Percentiles rank a stretch among this genome's conserved stretches.
Evolutionary conservation across 2,329 filamentous ascomycete species (phyloP).

Genomic region (Epicoccum sorghinum): DNA sequence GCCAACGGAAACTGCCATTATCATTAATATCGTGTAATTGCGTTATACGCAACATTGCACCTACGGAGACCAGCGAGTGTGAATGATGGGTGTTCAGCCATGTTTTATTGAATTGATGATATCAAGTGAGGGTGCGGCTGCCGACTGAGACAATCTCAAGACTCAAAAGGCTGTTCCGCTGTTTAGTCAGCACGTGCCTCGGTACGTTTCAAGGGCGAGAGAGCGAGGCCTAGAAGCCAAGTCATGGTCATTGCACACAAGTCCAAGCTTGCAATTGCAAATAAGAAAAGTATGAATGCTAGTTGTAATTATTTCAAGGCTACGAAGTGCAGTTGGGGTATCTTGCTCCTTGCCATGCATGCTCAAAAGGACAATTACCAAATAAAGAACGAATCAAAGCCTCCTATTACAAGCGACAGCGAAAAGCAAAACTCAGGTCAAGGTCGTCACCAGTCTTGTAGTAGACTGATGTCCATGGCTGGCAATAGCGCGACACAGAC

Average conservation of each 20-base stretch:
- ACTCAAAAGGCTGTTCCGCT: background rate
- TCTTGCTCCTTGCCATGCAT: conserved; percentile 10
- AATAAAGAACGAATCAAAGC: background rate
- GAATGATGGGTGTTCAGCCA: conserved; percentile 41
- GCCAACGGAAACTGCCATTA: conserved; percentile 28
- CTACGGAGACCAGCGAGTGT: conserved; percentile 37
- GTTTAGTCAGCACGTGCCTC: conserved; percentile 12
- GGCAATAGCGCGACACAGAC: conserved; percentile 24
- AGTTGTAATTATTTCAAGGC: background rate
- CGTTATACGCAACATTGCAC: background rate
- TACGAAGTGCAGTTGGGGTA: conserved; percentile 6
- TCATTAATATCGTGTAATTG: conserved; percentile 5
- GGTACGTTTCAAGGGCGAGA: background rate
- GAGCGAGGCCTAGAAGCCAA: background rate
- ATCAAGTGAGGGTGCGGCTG: background rate
- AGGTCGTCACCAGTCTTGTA: conserved; percentile 9
- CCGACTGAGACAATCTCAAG: background rate
- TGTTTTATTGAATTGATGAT: conserved; percentile 6
- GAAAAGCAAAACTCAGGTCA: background rate
- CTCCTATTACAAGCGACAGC: background rate
- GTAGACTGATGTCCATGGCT: background rate
- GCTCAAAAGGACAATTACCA: background rate
- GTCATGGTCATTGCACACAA: background rate
- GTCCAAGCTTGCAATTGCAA: background rate
- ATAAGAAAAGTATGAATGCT: background rate